These are phyloP conservation scores for Pichia californica DNA, from an alignment of 805 yeast species.

Conservation along the genomic window DNA sequence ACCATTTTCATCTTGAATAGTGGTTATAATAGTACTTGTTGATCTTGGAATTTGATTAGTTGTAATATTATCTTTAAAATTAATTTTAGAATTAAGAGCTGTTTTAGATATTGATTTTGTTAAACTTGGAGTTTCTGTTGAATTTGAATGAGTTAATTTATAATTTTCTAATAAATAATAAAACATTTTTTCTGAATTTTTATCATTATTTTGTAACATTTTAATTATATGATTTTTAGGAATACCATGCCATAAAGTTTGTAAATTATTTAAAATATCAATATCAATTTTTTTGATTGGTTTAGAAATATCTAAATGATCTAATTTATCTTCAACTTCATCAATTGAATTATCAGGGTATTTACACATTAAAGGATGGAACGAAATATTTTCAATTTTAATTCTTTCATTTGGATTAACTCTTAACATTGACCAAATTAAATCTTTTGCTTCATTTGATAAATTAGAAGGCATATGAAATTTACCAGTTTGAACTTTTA, in stretches of 20 bases:
- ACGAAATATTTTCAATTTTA: conserved; percentile 56
- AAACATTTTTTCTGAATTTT: conserved; percentile 32
- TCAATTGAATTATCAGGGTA: conserved; percentile 39
- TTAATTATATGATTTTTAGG: conserved; percentile 29
- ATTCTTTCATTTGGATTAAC: conserved; percentile 70
- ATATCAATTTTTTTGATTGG: conserved; percentile 35
- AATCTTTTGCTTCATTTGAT: conserved; percentile 59
- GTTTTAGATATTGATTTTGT: conserved; percentile 9
- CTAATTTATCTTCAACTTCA: conserved; percentile 13
- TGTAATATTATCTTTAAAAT: not conserved
- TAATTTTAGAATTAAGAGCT: not conserved
- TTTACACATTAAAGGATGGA: conserved; percentile 48
- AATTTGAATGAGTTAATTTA: conserved; percentile 23
- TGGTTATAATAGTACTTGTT: conserved; percentile 28
- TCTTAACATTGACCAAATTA: conserved; percentile 58
- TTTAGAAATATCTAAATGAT: conserved; percentile 22
- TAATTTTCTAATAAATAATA: conserved; percentile 30
- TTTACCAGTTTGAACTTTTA: conserved; percentile 72
- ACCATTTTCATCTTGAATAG: conserved; percentile 30
- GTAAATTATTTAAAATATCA: conserved; percentile 46
- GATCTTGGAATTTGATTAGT: conserved; percentile 21
- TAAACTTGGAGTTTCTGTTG: conserved; percentile 1
- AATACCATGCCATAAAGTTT: conserved; percentile 53
- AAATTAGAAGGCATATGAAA: conserved; percentile 66
- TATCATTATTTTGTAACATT: conserved; percentile 21